These are phyloP conservation scores for Calcarisporium arbuscula DNA, from an alignment of 2,329 filamentous ascomycete genomes.

Conservation along the genomic window DNA sequence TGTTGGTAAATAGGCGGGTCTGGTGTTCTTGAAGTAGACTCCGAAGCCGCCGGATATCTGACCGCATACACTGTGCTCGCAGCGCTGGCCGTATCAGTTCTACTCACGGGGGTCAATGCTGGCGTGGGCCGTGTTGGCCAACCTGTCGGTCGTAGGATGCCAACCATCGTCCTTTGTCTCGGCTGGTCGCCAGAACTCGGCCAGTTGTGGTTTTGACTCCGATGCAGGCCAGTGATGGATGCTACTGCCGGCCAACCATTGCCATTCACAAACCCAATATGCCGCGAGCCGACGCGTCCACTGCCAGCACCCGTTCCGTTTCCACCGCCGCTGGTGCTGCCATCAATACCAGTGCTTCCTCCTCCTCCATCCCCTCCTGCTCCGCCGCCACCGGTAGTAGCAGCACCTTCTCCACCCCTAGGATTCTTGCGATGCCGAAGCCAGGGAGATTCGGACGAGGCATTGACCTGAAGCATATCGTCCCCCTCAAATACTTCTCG, in stretches of 20 bases:
- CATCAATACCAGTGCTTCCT: conserved; percentile 6
- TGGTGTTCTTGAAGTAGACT: conserved; percentile 40
- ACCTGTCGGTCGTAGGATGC: conserved; percentile 41
- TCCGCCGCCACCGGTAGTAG: conserved; percentile 23
- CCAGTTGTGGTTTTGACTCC: conserved; percentile 11
- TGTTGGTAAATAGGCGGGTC: conserved; percentile 26
- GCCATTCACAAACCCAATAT: conserved; percentile 10
- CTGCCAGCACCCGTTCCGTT: too few species aligned
- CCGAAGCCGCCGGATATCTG: conserved; percentile 52
- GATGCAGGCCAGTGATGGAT: conserved; percentile 19
- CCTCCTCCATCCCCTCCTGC: conserved; percentile 21
- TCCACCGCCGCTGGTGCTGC: conserved; percentile 11
- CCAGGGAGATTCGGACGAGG: conserved; percentile 45
- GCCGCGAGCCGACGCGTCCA: too few species aligned
- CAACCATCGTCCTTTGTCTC: conserved; percentile 21
- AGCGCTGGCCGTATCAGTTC: conserved; percentile 57
- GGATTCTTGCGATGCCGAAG: conserved; percentile 30
- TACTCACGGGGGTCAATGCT: conserved; percentile 50
- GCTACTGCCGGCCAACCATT: conserved; percentile 23
- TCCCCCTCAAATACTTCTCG: conserved; percentile 91
- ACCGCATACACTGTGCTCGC: conserved; percentile 60
- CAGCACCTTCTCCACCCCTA: conserved; percentile 21
- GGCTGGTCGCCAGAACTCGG: conserved; percentile 12
- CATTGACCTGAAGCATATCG: conserved; percentile 70
- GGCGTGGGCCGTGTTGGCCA: conserved; percentile 52